Base-by-base conservation (phyloP, 345 rosid genomes). In the Gossypium stocksii region DNA sequence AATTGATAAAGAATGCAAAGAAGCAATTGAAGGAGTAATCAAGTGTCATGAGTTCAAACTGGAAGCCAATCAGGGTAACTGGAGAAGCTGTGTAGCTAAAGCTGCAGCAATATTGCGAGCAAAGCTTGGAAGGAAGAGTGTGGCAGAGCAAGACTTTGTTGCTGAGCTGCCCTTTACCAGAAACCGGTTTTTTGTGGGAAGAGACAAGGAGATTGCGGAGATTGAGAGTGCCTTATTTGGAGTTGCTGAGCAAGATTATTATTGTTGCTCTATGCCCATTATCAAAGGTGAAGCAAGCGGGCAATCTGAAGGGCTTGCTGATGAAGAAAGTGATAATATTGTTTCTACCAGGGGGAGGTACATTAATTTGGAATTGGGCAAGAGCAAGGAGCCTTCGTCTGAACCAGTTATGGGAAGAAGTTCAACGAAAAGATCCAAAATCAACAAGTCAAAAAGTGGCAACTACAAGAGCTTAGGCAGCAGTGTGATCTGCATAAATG, bases 111-210 rank as follows among this genome's bases (percentile, higher is more conserved):
- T 89, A 56, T 80, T 94, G 70, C 80, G 84, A 79, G 80, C 80
- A 12, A 94, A 92, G 86, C 95, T 94, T 41, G 97, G 95, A 68
- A 85, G 97, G 77, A 92, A 85, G 79, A 94, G 97, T 54, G 83
- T 89, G 67, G 89, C 78, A 38, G 86, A 82, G 72, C 82, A 80
- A 49, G 90, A 88, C 73, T 57, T 64, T 22, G 70, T 63, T 1
- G 62, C 51, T 53, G 93, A 90, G 82, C 86, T 94, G 57, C 91
- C 97, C 19, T 92, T 90, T 22, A 87, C 90, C 7, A 88, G 89
- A 73, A 94, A 89, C 83, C 82, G 83, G 68, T 76, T 54, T 68
- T 92, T 92, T 80, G 84, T 87, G 14, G 98, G 97, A 61, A 86
- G 98, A 85, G 94, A 90, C 71, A 89, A 88, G 77, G 93, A 90